phyloP scores from a whole-genome alignment of 2,329 filamentous ascomycete genomes.

The Pyrenochaeta sp. region DNA sequence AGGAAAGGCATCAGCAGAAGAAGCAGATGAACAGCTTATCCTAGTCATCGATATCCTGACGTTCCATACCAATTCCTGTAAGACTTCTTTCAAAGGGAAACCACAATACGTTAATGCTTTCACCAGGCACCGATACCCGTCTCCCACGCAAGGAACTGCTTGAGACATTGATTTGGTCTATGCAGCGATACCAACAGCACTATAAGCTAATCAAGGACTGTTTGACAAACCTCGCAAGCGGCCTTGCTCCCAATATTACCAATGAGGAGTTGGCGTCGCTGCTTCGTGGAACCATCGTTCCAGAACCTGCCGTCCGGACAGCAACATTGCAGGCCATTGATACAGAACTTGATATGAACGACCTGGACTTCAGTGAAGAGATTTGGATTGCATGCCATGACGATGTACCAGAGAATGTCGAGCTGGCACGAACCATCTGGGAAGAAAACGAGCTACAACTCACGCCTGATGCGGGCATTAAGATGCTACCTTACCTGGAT shows the following conservation, averaged over 20 bases:
- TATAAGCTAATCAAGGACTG: conserved; percentile 96
- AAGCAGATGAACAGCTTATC: conserved; percentile 87
- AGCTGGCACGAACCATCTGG: conserved; percentile 88
- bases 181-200: conserved; percentile 90
- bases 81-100: conserved; percentile 20
- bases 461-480: conserved; percentile 68
- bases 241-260: conserved; percentile 81
- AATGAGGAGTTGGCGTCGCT: conserved; percentile 75
- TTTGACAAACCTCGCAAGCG: conserved; percentile 83
- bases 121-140: conserved; percentile 68
- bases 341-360: conserved; percentile 88
- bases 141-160: conserved; percentile 81
- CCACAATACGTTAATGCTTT: conserved; percentile 18
- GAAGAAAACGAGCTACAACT: conserved; percentile 86
- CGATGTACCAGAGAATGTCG: conserved; percentile 84
- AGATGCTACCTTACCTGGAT: conserved; percentile 79
- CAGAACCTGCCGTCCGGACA: conserved; percentile 80
- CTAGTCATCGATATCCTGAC: conserved; percentile 87
- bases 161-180: conserved; percentile 74
- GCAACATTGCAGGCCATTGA: conserved; percentile 89
- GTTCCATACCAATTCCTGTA: conserved; percentile 83
- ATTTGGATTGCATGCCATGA: conserved; percentile 95
- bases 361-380: conserved; percentile 84
- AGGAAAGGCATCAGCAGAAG: conserved; percentile 71
- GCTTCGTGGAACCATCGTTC: conserved; percentile 79